Conservation (phyloP, 2,329 filamentous ascomycete species). For the Gremmenia infestans region DNA sequence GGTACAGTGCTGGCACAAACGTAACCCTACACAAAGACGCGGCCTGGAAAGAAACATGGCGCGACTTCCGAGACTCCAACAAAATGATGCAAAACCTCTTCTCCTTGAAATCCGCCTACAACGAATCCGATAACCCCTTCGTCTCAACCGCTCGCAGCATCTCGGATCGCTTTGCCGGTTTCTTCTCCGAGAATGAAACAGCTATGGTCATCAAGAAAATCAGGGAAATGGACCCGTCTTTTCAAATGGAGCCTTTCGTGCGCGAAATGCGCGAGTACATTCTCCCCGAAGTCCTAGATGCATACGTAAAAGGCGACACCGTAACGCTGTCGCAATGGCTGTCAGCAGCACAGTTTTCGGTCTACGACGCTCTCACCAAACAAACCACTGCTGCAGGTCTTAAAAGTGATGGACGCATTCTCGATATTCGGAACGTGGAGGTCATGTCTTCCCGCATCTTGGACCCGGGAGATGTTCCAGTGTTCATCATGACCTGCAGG, state of each 20-base stretch:
- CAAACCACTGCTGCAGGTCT: slow-evolving; percentile 92
- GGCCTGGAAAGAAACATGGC: slow-evolving; percentile 98
- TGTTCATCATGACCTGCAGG: slow-evolving; percentile 94
- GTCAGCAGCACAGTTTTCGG: slow-evolving; percentile 90
- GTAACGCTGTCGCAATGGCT: slow-evolving; percentile 93
- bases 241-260: slow-evolving; percentile 92
- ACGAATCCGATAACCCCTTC: slow-evolving; percentile 95
- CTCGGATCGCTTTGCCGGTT: slow-evolving; percentile 85
- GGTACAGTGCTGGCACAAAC: slow-evolving; percentile 80
- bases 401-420: slow-evolving; percentile 88
- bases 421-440: slow-evolving; percentile 93
- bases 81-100: slow-evolving; percentile 86
- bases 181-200: slow-evolving; percentile 98
- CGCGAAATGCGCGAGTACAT: slow-evolving; percentile 97
- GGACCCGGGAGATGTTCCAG: slow-evolving; percentile 82
- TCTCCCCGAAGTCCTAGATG: slow-evolving; percentile 91
- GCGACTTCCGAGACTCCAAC: slow-evolving; percentile 86
- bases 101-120: slow-evolving; percentile 78
- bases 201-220: slow-evolving; percentile 98
- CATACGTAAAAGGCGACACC: slow-evolving; percentile 93
- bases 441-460: slow-evolving; percentile 75
- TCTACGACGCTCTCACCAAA: slow-evolving; percentile 94
- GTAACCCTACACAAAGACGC: slow-evolving; percentile 95
- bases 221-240: slow-evolving; percentile 88
- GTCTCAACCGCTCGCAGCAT: slow-evolving; percentile 88